phyloP scores from a whole-genome alignment of 768 basidiomycete genomes.

The Rhizopogon roseolus region DNA sequence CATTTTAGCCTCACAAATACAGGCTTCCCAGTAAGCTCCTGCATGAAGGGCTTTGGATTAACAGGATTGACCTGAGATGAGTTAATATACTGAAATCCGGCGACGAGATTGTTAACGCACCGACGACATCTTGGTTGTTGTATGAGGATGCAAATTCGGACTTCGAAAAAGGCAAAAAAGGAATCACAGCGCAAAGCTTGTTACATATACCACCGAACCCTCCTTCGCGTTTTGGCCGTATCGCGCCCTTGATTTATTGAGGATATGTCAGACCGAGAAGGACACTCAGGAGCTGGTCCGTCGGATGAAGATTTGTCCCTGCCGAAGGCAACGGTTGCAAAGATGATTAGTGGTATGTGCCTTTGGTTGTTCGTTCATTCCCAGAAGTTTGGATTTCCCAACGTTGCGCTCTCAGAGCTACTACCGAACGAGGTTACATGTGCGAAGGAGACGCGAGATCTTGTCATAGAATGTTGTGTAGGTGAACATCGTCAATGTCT shows the following conservation, averaged over 20 bases:
- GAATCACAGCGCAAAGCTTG: constrained; percentile 10
- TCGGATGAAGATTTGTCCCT: constrained; percentile 92
- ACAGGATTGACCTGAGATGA: constrained; percentile 76
- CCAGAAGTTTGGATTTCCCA: not conserved
- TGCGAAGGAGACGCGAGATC: constrained; percentile 93
- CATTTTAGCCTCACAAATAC: constrained; percentile 96
- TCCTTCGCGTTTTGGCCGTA: not conserved
- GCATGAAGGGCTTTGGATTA: constrained; percentile 98
- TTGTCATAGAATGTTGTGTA: constrained; percentile 98
- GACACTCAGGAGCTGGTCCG: constrained; percentile 55
- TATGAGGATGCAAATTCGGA: constrained; percentile 30
- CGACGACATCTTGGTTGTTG: constrained; percentile 57
- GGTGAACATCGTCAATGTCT: constrained; percentile 57
- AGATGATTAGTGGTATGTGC: constrained; percentile 83
- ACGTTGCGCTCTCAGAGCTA: constrained; percentile 54
- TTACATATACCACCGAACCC: constrained; percentile 5
- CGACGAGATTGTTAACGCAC: constrained; percentile 35
- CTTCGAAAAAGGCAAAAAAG: constrained; percentile 30
- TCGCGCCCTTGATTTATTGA: constrained; percentile 35
- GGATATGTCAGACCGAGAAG: constrained; percentile 90
- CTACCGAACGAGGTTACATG: constrained; percentile 85
- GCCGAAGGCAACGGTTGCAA: constrained; percentile 95
- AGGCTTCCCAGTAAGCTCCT: constrained; percentile 96
- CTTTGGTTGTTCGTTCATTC: constrained; percentile 5
- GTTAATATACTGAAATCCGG: constrained; percentile 4